Base-by-base conservation (phyloP, 345 rosid genomes). In the Eucalyptus melliodora region DNA sequence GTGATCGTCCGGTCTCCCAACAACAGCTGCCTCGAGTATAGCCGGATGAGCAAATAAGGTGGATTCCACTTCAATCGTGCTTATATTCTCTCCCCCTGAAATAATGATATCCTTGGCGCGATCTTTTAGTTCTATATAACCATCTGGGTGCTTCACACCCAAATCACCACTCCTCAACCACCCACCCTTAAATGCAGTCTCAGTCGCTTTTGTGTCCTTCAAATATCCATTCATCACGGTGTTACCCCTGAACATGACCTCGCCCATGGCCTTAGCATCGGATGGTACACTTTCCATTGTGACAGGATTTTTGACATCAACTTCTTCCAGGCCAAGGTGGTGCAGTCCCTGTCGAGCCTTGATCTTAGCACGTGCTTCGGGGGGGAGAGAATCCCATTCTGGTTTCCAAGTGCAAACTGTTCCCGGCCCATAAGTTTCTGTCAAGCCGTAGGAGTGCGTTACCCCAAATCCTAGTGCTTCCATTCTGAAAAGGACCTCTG, bases 221-320 rank as follows among this genome's bases (percentile, higher is more conserved):
- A 97, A 88, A 90, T 97, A 97, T 26, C 97, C 98, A 86, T 93
- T 94, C 98, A 97, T 97, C 55, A 97, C 97, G 10, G 97, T 95
- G 91, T 96, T 96, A 69, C 99, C 98, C 86, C 97, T 92, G 88
- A 97, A 91, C 92, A 96, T 94, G 31, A 96, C 94, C 92, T 97
- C 99, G 23, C 99, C 99, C 42, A 95, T 90, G 37, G 96, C 90
- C 42, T 94, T 94, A 34, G 94, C 96, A 93, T 97, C 97, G 8
- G 93, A 82, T 8, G 97, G 96, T 30, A 96, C 94, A 59, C 93
- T 95, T 89, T 90, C 91, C 96, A 93, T 91, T 55, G 95, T 95
- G 31, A 89, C 91, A 7, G 97, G 96, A 91, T 96, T 94, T 89
- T 91, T 95, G 3, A 96, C 89, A 87, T 92, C 96, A 34, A 95